phyloP scores from a whole-genome alignment of 495 filamentous ascomycete species.

The Xanthoparmelia taractica region DNA sequence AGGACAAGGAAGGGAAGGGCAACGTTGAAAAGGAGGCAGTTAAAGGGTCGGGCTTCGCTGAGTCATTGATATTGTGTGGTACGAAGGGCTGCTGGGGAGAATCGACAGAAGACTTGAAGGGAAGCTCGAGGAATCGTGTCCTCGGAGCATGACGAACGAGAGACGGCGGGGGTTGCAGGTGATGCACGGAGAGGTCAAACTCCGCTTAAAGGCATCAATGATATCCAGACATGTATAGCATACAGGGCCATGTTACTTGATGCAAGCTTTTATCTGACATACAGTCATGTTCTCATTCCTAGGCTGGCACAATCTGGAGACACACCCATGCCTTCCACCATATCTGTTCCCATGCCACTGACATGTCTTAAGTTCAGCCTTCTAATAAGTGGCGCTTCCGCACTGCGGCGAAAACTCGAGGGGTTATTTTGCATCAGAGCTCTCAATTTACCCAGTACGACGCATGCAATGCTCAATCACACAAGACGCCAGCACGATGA shows the following conservation, averaged over 20 bases:
- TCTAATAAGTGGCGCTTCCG: not conserved
- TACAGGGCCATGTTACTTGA: not conserved
- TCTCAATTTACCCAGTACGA: not conserved
- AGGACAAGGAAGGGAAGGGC: constrained; percentile 44
- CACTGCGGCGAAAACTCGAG: not conserved
- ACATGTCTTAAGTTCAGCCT: not conserved
- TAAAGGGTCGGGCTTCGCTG: constrained; percentile 48
- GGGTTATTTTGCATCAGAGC: not conserved
- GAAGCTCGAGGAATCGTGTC: not conserved
- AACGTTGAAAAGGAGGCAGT: constrained; percentile 44
- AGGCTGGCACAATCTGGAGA: not conserved
- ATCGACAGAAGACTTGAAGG: not conserved
- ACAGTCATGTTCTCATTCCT: not conserved
- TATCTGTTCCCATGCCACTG: not conserved
- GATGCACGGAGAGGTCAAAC: not conserved
- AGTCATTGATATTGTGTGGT: constrained; percentile 32
- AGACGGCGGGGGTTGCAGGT: not conserved
- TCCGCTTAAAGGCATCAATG: not conserved
- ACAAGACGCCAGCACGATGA: not conserved
- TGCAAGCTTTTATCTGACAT: not conserved
- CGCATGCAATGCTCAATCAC: not conserved
- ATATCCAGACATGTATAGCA: not conserved
- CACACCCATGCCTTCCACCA: not conserved
- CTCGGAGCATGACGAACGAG: not conserved
- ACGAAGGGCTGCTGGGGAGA: not conserved